Evolutionary conservation across 1,284 basidiomycete species (phyloP), one percentile per base, ranked within the genome.

Genomic region (Porodaedalea pini): DNA sequence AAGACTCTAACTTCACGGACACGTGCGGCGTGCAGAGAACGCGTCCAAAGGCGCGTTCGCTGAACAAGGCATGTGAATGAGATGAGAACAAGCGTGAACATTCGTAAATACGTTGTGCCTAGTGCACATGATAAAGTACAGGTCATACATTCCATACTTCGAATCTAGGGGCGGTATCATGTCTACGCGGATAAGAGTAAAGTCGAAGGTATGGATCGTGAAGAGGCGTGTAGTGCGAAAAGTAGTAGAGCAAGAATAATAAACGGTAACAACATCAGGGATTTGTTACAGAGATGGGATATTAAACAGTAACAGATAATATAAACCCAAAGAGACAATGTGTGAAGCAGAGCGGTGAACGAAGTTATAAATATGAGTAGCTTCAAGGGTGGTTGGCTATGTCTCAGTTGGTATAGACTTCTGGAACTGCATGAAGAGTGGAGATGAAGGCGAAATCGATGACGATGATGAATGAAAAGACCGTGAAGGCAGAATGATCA

Each of bases 401-500:
- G 36, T 13, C 31, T 32, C 7, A 40, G 4, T 27, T 39, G 37
- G 31, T 39, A 51, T 44, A 37, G 10, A 19, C 17, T 44, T 21
- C 15, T 25, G 10, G 6, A 8, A 25, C n/a, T 21, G 15, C n/a
- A 52, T 43, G 51, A 27, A 41, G 51, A 21, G 27, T 34, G 40
- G 21, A 31, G 23, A 32, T 44, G 51, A 43, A 27, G 25, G 23
- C 39, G 29, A 50, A 25, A 51, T 2, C 25, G 48, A 40, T 34
- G 37, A 56, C 5, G 27, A 50, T 37, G 34, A 39, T 29, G 44
- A 36, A 25, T 27, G 21, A 19, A 29, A 25, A 47, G 7, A 3
- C n/a, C 45, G n/a, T 29, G 17, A 19, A 47, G 29, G 23, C 1
- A 29, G 25, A n/a, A 17, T 13, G 27, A 39, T 73, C 61, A 78